phyloP scores from a whole-genome alignment of 352 stramenopile species.

The Saprolegnia diclina region DNA sequence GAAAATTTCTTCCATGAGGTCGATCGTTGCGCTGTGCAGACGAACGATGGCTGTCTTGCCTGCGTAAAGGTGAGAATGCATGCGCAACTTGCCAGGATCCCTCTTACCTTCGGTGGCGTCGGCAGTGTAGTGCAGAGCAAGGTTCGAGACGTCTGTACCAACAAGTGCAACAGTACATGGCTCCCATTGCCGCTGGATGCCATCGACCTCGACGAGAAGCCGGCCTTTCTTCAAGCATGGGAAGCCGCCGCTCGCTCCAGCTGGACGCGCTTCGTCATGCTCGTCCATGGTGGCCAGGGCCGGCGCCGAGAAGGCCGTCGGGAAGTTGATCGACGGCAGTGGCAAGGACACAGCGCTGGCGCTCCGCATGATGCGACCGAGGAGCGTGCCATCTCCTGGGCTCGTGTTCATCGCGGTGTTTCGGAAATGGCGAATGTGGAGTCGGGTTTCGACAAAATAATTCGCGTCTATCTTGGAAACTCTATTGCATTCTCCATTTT shows the following conservation, averaged over 20 bases:
- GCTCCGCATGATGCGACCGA: background rate
- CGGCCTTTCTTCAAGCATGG: constrained; percentile 40
- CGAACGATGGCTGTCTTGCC: constrained; percentile 39
- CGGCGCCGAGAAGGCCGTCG: background rate
- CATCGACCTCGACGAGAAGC: constrained; percentile 53
- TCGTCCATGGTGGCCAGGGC: background rate
- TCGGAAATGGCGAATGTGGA: background rate
- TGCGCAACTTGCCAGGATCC: background rate
- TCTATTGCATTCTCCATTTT: too few relatives aligned
- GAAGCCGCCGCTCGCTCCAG: background rate
- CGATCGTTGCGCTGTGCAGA: constrained; percentile 59
- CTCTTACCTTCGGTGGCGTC: constrained; percentile 28
- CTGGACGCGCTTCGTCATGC: background rate
- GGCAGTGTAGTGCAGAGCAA: constrained; percentile 67
- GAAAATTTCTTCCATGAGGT: constrained; percentile 67
- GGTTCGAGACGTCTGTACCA: constrained; percentile 40
- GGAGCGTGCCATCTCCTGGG: constrained; percentile 2
- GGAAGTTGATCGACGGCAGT: background rate
- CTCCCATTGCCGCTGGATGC: constrained; percentile 46
- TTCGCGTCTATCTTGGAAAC: background rate
- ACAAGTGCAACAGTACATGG: constrained; percentile 60
- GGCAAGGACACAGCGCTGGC: constrained; percentile 1
- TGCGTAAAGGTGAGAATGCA: background rate
- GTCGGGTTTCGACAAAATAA: background rate
- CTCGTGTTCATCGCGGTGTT: background rate